phyloP scores from a whole-genome alignment of 805 yeast species.

The Candida montana region DNA sequence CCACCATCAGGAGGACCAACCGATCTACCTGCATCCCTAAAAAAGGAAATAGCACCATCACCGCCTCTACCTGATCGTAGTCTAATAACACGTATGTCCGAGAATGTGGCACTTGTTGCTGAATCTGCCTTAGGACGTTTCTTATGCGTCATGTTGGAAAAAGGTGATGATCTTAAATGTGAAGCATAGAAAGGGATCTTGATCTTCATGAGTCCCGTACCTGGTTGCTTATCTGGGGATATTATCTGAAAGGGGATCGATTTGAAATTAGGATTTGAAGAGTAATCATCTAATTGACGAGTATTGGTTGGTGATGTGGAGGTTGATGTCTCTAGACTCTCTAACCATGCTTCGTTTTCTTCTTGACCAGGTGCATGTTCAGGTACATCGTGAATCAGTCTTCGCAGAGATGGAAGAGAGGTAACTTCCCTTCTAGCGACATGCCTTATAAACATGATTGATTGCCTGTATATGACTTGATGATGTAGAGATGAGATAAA shows the following conservation, averaged over 20 bases:
- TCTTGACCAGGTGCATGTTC: conserved; percentile 37
- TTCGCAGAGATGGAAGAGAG: neutral
- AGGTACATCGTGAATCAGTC: conserved; percentile 18
- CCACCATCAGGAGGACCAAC: conserved; percentile 99
- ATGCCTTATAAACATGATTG: neutral
- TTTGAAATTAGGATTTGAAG: conserved; percentile 1
- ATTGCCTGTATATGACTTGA: neutral
- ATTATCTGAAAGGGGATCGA: conserved; percentile 4
- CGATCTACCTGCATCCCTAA: conserved; percentile 78
- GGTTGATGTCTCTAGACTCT: conserved; percentile 12
- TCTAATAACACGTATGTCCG: conserved; percentile 65
- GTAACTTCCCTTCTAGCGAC: neutral
- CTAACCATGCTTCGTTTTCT: conserved; percentile 40
- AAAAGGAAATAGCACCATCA: conserved; percentile 78
- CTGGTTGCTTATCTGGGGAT: neutral
- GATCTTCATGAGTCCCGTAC: conserved; percentile 10
- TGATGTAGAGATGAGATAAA: neutral
- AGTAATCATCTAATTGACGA: conserved; percentile 6
- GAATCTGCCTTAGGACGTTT: conserved; percentile 40
- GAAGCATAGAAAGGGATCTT: conserved; percentile 11
- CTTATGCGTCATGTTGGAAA: conserved; percentile 29
- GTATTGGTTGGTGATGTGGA: neutral
- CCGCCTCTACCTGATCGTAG: conserved; percentile 84
- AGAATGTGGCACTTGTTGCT: conserved; percentile 34
- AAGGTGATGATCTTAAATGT: conserved; percentile 30